Evolutionary conservation across 371 early-diverging fungal species (phyloP).

Genomic region (Basidiobolus heterosporus): DNA sequence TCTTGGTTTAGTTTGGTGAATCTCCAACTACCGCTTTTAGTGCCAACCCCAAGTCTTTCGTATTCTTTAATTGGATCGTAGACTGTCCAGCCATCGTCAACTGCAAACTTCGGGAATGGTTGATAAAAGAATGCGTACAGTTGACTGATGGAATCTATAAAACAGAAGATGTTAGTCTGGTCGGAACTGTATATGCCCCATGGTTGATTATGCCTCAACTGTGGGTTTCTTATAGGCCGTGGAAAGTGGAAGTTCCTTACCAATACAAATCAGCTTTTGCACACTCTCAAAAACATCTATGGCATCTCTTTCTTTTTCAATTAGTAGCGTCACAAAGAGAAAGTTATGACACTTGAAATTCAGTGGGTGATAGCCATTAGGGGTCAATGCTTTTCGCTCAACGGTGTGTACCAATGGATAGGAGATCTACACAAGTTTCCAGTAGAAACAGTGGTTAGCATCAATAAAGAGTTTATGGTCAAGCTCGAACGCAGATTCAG

Average conservation of each 20-base stretch:
- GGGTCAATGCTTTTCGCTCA: slow-evolving; percentile 36
- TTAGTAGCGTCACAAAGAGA: slow-evolving; percentile 44
- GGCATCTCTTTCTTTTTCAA: slow-evolving; percentile 49
- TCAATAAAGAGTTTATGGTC: not conserved
- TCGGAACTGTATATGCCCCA: not conserved
- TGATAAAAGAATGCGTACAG: slow-evolving; percentile 69
- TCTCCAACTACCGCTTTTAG: slow-evolving; percentile 55
- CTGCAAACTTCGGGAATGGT: slow-evolving; percentile 26
- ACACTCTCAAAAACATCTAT: slow-evolving; percentile 64
- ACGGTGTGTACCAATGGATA: slow-evolving; percentile 76
- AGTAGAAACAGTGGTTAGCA: not conserved
- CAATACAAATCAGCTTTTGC: slow-evolving; percentile 45
- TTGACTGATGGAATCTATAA: slow-evolving; percentile 40
- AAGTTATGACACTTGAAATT: slow-evolving; percentile 68
- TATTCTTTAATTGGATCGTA: slow-evolving; percentile 71
- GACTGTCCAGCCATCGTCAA: slow-evolving; percentile 41
- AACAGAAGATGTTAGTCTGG: too few species aligned
- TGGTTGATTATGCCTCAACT: not conserved
- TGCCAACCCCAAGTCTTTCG: slow-evolving; percentile 68
- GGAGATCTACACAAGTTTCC: slow-evolving; percentile 35
- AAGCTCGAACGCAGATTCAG: too few species aligned
- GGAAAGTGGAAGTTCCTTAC: slow-evolving; percentile 17
- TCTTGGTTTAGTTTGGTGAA: slow-evolving; percentile 54
- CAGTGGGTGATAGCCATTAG: slow-evolving; percentile 29
- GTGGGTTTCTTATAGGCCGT: too few species aligned